Conservation (phyloP, 176 grass and related monocot genomes). For the Lolium rigidum region DNA sequence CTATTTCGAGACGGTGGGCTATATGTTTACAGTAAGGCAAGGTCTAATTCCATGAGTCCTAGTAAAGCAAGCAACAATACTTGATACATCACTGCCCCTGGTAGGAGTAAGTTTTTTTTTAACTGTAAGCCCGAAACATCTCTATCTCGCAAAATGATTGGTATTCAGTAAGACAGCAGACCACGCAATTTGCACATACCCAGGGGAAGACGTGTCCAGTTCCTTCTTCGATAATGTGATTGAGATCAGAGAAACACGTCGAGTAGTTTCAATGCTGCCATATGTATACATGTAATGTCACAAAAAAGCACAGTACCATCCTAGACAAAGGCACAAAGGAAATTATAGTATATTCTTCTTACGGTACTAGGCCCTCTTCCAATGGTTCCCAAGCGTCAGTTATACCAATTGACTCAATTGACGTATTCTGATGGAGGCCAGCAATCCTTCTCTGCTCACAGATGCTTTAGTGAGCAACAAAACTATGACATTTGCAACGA, state of each 20-base stretch:
- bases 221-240: conserved; percentile 80
- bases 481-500: too few relatives aligned
- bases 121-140: background rate
- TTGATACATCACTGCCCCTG: too few relatives aligned
- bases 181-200: conserved; percentile 8
- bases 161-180: too few relatives aligned
- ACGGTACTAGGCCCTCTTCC: conserved; percentile 54
- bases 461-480: background rate
- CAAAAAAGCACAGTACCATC: background rate
- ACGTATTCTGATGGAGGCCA: conserved; percentile 66
- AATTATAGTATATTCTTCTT: too few relatives aligned
- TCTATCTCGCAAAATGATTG: too few relatives aligned
- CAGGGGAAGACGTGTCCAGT: conserved; percentile 58
- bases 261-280: conserved; percentile 65
- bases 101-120: too few relatives aligned
- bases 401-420: conserved; percentile 63
- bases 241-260: conserved; percentile 68
- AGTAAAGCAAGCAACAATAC: too few relatives aligned
- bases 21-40: too few relatives aligned
- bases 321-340: too few relatives aligned
- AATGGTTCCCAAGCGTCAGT: conserved; percentile 76
- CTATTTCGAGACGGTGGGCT: too few relatives aligned
- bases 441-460: conserved; percentile 69
- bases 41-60: too few relatives aligned
- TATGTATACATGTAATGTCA: background rate